Base-by-base conservation (phyloP, 2,329 filamentous ascomycete genomes). In the Myriosclerotinia duriaeana region DNA sequence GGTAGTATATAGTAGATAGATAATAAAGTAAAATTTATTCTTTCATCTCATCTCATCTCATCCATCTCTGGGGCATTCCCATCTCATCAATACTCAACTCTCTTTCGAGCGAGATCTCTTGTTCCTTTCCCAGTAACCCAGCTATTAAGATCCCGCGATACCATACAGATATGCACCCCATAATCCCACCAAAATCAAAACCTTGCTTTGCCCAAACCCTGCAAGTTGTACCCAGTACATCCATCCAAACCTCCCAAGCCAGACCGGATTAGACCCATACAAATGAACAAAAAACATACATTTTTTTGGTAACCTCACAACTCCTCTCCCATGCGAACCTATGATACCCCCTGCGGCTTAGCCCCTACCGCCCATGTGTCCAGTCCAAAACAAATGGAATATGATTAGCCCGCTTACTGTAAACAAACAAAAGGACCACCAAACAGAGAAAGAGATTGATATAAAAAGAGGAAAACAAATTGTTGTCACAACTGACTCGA, bases 321-420 rank as follows among this genome's bases (percentile, higher is more conserved):
- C 56, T 60, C 56, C 56, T 60, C 56, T 60, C 56, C 44, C 50
- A 60, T 60, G 56, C 44, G 56, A 60, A 38, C 56, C 44, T 50
- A 50, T 60, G 38, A 50, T 60, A 30, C 44, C 42, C 56, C 50
- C n/a, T 60, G 44, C 56, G 56, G 56, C 42, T 38, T 60, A 20
- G 44, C 56, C 56, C 40, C 42, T 36, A 60, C 56, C 56, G 56
- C 20, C 30, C 30, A 17, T 50, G 30, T 60, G 20, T 38, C 56
- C 42, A 60, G 14, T 50, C 44, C 56, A 38, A 12, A 50, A 60
- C 56, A 60, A 48, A 60, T 17, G 44, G 20, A 60, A 60, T 7
- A 36, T 60, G 30, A 22, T 48, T n/a, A 34, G 26, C 30, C 56
- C 56, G 56, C 44, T 38, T 15, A 48, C 42, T 50, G n/a, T 60